phyloP scores from a whole-genome alignment of 768 basidiomycete species.

The Nevesoporus exiguus region DNA sequence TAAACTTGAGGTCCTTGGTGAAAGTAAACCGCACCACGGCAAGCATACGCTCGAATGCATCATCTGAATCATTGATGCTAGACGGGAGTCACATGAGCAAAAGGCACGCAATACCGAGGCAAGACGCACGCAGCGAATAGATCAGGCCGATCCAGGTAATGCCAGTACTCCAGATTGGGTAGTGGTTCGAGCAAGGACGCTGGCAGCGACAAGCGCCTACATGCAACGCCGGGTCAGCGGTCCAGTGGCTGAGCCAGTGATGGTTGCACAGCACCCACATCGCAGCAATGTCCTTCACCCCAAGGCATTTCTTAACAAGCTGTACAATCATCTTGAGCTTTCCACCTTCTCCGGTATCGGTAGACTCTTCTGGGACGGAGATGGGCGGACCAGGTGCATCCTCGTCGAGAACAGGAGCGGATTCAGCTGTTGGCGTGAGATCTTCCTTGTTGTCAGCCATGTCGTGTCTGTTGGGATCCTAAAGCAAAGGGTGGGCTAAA shows the following conservation, averaged over 20 bases:
- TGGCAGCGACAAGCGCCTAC: constrained; percentile 86
- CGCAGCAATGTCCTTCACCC: constrained; percentile 92
- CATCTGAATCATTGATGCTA: constrained; percentile 89
- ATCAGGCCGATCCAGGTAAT: constrained; percentile 88
- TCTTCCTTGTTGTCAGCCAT: constrained; percentile 22
- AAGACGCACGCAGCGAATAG: constrained; percentile 80
- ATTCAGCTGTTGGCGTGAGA: constrained; percentile 5
- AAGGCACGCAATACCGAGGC: not conserved
- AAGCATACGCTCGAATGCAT: constrained; percentile 95
- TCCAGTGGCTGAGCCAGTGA: constrained; percentile 2
- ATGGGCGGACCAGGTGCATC: constrained; percentile 55
- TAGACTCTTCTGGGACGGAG: constrained; percentile 68
- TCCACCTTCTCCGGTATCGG: constrained; percentile 78
- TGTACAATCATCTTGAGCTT: constrained; percentile 93
- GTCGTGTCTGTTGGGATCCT: not conserved
- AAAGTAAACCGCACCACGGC: constrained; percentile 84
- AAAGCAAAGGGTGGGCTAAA: not conserved
- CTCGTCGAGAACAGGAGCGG: constrained; percentile 36
- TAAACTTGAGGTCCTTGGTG: constrained; percentile 91
- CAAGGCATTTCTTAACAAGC: constrained; percentile 86
- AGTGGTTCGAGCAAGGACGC: constrained; percentile 91
- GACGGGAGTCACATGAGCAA: constrained; percentile 4
- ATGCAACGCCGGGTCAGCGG: constrained; percentile 14
- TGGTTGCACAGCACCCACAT: constrained; percentile 54
- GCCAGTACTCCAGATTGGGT: constrained; percentile 96